Conservation (phyloP, 345 rosid genomes). For the Isatis tinctoria region DNA sequence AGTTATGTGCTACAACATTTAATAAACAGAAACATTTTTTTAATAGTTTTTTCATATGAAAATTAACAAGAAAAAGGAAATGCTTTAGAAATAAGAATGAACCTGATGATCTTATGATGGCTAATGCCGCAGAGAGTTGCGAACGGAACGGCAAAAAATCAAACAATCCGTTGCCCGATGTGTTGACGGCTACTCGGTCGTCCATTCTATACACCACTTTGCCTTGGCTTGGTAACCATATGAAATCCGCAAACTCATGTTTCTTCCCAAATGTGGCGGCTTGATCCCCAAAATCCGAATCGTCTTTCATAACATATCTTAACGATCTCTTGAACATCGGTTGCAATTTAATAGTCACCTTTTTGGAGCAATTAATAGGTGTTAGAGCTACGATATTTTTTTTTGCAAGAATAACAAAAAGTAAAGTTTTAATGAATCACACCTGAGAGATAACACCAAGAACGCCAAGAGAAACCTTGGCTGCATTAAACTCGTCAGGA, state of each 20-base stretch:
- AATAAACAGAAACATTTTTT: background rate
- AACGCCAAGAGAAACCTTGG: constrained; percentile 77
- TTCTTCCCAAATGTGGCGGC: constrained; percentile 45
- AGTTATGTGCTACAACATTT: background rate
- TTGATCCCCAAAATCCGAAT: constrained; percentile 46
- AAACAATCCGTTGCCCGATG: constrained; percentile 53
- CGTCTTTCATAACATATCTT: constrained; percentile 36
- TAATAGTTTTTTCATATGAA: background rate
- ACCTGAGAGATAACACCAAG: constrained; percentile 92
- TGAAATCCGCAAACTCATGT: constrained; percentile 73
- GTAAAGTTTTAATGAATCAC: background rate
- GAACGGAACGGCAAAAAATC: constrained; percentile 58
- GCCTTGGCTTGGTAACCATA: constrained; percentile 69
- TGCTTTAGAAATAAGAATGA: background rate
- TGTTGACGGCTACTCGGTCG: constrained; percentile 43
- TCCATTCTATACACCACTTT: constrained; percentile 63
- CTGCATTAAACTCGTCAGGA: constrained; percentile 48
- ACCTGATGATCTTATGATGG: constrained; percentile 51
- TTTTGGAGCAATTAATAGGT: background rate
- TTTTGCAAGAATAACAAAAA: background rate
- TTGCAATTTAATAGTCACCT: constrained; percentile 66
- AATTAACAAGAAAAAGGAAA: background rate
- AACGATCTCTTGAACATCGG: constrained; percentile 70
- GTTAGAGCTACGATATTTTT: background rate
- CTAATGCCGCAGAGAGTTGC: constrained; percentile 36